Conservation (phyloP, 805 yeast genomes). For the Metschnikowia bowlesiae region DNA sequence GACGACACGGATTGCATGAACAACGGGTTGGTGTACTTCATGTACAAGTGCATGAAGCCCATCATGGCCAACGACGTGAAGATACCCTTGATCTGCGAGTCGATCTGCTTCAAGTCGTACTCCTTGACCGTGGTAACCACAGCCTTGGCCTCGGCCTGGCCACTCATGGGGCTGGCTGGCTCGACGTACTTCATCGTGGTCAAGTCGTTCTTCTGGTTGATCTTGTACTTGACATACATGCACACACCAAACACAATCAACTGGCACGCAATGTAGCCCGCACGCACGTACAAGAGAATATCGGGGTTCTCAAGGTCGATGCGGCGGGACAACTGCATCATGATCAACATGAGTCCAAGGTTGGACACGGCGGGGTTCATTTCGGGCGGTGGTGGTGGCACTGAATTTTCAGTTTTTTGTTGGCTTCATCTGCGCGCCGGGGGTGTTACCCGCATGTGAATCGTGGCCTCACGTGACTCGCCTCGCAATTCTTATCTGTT, state of each 20-base stretch:
- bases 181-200: slow-evolving; percentile 89
- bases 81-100: slow-evolving; percentile 72
- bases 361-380: slow-evolving; percentile 91
- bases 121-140: slow-evolving; percentile 91
- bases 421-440: not conserved
- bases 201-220: slow-evolving; percentile 76
- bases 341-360: slow-evolving; percentile 84
- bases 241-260: slow-evolving; percentile 60
- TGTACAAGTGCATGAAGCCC: slow-evolving; percentile 96
- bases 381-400: slow-evolving; percentile 4
- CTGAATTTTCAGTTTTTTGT: not conserved
- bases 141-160: slow-evolving; percentile 66
- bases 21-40: slow-evolving; percentile 96
- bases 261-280: slow-evolving; percentile 65
- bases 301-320: slow-evolving; percentile 84
- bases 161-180: slow-evolving; percentile 75
- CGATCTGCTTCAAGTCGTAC: slow-evolving; percentile 86
- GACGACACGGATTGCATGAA: slow-evolving; percentile 92
- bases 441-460: slow-evolving; percentile 7
- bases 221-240: slow-evolving; percentile 55
- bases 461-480: slow-evolving; percentile 1
- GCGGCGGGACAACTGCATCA: slow-evolving; percentile 92
- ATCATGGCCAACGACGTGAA: slow-evolving; percentile 92
- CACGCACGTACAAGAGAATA: slow-evolving; percentile 69
- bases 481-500: not conserved